Evolutionary conservation across 352 stramenopile species (phyloP), one percentile per base, ranked within the genome.

Genomic region (Phytophthora pseudosyringae): DNA sequence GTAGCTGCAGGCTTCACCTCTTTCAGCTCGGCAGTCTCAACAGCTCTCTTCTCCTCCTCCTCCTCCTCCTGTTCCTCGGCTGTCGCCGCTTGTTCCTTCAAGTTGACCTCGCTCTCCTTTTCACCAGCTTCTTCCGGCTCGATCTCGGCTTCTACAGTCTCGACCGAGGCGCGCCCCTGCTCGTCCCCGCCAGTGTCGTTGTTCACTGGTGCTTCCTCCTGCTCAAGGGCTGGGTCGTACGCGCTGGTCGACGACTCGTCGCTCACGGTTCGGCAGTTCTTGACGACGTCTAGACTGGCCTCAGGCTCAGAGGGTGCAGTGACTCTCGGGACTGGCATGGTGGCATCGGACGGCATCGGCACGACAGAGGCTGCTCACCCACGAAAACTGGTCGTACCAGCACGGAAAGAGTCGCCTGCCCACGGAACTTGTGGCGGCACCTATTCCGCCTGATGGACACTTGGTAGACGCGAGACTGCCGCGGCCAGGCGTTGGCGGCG

Each of bases 71-170:
- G 16, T 18, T 52, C 16, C 12, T 52, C 18, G 18, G 25, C 26
- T 8, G 45, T 36, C 18, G 25, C 18, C 31, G n/a, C 32, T 40
- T 41, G 69, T 64, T 71, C 41, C 65, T 55, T 71, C 40, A 46
- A 59, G 33, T 5, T 67, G 43, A 71, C 55, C 5, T 75, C 63
- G 1, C 46, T 67, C 28, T 64, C 62, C n/a, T 60, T 60, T 50
- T 62, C 61, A 36, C 45, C 53, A 11, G 43, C 66, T 57, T 49
- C 47, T 71, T 63, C 56, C 28, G 35, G 13, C 46, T 69, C 60
- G 25, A 59, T 56, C 35, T 57, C 65, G n/a, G 47, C 35, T 66
- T 69, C 59, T 12, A 50, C 41, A 13, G 35, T 59, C 51, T 61
- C 45, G 6, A 36, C 32, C 4, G 25, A 38, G 21, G 18, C 38